Conservation (phyloP, 2,329 filamentous ascomycete species). For the Aspergillus udagawae region DNA sequence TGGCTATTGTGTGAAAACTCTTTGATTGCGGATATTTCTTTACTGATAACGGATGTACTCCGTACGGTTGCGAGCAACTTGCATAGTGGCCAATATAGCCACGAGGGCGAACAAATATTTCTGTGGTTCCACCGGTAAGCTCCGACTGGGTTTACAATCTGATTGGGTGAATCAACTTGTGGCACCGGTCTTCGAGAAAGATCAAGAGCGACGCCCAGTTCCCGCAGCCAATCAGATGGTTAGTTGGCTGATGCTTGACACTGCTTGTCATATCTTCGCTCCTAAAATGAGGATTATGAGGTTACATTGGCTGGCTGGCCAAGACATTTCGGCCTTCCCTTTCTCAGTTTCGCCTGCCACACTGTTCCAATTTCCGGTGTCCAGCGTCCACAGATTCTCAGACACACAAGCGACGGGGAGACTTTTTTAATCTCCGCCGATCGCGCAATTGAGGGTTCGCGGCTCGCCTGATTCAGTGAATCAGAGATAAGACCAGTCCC, state of each 20-base stretch:
- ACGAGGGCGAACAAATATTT: slow-evolving; percentile 7
- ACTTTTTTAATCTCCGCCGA: slow-evolving; percentile 10
- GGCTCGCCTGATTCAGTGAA: slow-evolving; percentile 1
- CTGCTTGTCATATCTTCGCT: slow-evolving; percentile 15
- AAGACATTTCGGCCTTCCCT: slow-evolving; percentile 7
- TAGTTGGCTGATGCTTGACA: slow-evolving; percentile 15
- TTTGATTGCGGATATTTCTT: background rate
- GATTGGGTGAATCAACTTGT: background rate
- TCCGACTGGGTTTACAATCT: slow-evolving; percentile 1
- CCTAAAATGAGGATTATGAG: slow-evolving; percentile 13
- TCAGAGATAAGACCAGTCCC: slow-evolving; percentile 75
- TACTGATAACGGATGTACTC: background rate
- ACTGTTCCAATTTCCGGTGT: background rate
- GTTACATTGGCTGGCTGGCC: slow-evolving; percentile 25
- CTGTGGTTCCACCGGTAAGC: slow-evolving; percentile 1
- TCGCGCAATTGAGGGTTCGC: slow-evolving; percentile 2
- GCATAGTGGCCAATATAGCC: background rate
- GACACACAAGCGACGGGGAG: background rate
- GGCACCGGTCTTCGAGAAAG: slow-evolving; percentile 9
- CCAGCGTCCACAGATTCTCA: background rate
- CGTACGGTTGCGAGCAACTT: background rate
- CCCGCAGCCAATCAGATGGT: slow-evolving; percentile 7
- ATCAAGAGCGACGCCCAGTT: background rate
- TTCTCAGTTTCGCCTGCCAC: slow-evolving; percentile 6
- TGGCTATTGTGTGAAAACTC: no score